Conservation (phyloP, 352 stramenopile species). For the Globisporangium parvum region DNA sequence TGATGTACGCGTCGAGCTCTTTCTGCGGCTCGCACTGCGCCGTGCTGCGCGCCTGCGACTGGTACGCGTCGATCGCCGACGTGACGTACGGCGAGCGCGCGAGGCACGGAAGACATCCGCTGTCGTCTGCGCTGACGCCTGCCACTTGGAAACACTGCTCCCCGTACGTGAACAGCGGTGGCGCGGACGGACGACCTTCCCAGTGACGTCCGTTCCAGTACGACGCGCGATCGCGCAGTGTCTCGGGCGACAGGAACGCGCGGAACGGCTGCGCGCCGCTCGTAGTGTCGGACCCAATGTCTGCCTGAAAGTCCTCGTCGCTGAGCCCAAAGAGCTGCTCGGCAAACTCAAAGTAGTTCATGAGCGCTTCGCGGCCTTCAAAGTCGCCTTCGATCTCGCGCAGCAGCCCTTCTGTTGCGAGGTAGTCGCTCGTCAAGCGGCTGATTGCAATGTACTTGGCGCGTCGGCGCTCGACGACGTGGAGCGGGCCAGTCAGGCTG, state of each 20-base stretch:
- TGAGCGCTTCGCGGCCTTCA: constrained; percentile 62
- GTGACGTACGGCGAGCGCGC: constrained; percentile 53
- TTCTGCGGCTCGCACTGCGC: constrained; percentile 55
- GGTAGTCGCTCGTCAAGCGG: constrained; percentile 86
- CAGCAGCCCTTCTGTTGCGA: constrained; percentile 68
- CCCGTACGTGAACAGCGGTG: constrained; percentile 68
- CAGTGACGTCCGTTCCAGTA: constrained; percentile 81
- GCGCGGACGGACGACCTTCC: constrained; percentile 64
- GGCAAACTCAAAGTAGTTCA: constrained; percentile 68
- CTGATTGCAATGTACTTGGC: constrained; percentile 94
- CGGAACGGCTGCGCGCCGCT: constrained; percentile 29
- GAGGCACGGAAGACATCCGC: constrained; percentile 55
- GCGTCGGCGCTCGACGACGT: constrained; percentile 85
- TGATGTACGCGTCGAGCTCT: constrained; percentile 74
- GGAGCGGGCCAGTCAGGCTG: constrained; percentile 83
- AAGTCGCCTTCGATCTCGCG: constrained; percentile 78
- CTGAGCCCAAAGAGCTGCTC: constrained; percentile 62
- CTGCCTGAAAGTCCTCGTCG: constrained; percentile 35
- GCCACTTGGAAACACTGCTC: constrained; percentile 48
- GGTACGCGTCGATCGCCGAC: constrained; percentile 31
- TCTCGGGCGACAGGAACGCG: constrained; percentile 33
- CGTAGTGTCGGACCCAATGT: constrained; percentile 7
- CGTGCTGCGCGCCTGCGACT: constrained; percentile 22
- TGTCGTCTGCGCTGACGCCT: constrained; percentile 23
- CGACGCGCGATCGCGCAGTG: constrained; percentile 48